Conservation (phyloP, 139 green algal species). For the Micractinium sp. region DNA sequence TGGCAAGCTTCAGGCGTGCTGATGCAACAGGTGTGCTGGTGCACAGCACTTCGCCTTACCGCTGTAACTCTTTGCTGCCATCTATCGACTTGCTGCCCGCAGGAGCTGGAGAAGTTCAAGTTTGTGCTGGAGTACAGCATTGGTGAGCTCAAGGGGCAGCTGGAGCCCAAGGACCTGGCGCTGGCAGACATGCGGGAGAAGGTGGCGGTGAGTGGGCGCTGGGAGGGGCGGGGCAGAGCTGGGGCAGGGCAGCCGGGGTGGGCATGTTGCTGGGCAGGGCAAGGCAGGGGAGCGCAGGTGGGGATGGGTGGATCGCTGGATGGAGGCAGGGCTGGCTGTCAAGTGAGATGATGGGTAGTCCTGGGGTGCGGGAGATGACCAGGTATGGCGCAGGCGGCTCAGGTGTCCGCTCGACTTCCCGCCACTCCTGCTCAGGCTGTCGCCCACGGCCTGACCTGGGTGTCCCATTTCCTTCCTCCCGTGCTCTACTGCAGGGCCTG, state of each 20-base stretch:
- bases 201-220: conserved; percentile 41
- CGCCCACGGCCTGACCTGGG: not conserved
- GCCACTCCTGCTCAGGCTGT: not conserved
- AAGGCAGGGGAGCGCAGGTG: too few relatives aligned
- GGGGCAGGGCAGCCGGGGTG: not conserved
- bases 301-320: too few relatives aligned
- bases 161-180: conserved; percentile 86
- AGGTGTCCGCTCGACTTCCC: not conserved
- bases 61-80: not conserved
- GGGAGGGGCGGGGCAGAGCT: not conserved
- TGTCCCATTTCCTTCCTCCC: not conserved
- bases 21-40: not conserved
- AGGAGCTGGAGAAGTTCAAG: conserved; percentile 97
- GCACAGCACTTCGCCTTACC: not conserved
- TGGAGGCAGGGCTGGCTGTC: too few relatives aligned
- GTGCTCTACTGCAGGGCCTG: not conserved
- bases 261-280: not conserved
- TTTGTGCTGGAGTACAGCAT: conserved; percentile 97
- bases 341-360: too few relatives aligned
- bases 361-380: too few relatives aligned
- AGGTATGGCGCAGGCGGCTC: too few relatives aligned
- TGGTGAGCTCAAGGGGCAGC: conserved; percentile 93
- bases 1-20: too few relatives aligned
- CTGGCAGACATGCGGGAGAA: conserved; percentile 86
- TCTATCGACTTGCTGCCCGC: not conserved